Conservation (phyloP, 441 rosid genomes). For the Omphalea diandra region DNA sequence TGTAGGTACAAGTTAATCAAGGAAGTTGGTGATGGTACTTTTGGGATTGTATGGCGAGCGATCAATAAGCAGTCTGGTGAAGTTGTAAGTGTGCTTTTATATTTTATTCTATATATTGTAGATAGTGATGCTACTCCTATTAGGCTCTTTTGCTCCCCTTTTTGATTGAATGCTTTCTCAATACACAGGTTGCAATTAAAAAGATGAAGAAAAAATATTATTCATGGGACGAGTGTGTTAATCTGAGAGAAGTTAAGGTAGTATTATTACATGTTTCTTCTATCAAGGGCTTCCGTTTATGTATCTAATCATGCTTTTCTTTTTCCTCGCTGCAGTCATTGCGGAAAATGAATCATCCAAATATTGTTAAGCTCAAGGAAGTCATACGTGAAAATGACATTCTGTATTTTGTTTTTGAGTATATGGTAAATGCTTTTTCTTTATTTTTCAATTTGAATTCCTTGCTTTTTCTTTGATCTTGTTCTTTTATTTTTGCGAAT, state of each 20-base stretch:
- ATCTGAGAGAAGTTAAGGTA: constrained; percentile 98
- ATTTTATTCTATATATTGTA: background rate
- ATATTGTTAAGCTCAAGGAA: constrained; percentile 42
- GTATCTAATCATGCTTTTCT: constrained; percentile 13
- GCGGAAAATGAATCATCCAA: constrained; percentile 69
- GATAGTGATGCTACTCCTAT: background rate
- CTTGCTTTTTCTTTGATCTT: background rate
- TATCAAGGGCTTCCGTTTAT: background rate
- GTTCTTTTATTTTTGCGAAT: background rate
- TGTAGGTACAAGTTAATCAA: constrained; percentile 78
- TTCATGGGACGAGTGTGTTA: constrained; percentile 95
- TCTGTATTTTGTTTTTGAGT: constrained; percentile 86
- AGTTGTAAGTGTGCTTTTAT: constrained; percentile 59
- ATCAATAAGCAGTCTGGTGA: constrained; percentile 80
- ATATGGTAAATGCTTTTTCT: constrained; percentile 41
- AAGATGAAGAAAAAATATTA: constrained; percentile 96
- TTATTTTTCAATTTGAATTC: background rate
- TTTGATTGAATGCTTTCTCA: background rate
- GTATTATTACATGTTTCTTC: background rate
- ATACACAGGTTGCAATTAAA: constrained; percentile 81
- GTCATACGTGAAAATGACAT: constrained; percentile 71
- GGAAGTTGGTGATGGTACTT: constrained; percentile 99
- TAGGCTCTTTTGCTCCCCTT: background rate
- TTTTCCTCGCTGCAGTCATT: constrained; percentile 55
- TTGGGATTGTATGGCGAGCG: constrained; percentile 95